A percentile compares a stretch with the other conserved stretches of the same genome.
phyloP scores from a whole-genome alignment of 2,329 filamentous ascomycete species.

The Westerdykella ornata region DNA sequence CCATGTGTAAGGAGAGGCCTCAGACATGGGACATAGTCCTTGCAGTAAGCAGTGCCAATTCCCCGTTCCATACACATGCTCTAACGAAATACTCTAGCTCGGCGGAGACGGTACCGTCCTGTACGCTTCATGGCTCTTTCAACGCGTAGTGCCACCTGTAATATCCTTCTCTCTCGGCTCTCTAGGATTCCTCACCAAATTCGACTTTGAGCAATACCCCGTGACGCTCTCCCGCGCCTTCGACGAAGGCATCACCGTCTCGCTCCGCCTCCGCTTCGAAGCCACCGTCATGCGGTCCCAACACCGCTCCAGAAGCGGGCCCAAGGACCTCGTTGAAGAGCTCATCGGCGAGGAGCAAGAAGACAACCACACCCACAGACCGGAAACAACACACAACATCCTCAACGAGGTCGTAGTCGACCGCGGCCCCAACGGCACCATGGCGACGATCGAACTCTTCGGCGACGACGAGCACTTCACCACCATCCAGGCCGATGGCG shows the following conservation, averaged over 20 bases:
- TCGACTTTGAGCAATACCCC: conserved; percentile 74
- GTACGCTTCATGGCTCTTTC: conserved; percentile 94
- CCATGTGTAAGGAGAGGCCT: conserved; percentile 68
- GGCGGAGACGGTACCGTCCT: conserved; percentile 96
- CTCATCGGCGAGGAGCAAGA: conserved; percentile 79
- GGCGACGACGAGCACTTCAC: conserved; percentile 95
- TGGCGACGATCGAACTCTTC: conserved; percentile 88
- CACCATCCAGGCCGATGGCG: conserved; percentile 83
- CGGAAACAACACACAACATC: conserved; percentile 75
- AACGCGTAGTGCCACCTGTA: conserved; percentile 87
- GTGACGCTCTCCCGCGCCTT: conserved; percentile 66
- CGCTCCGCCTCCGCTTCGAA: conserved; percentile 81
- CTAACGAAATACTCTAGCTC: conserved; percentile 40
- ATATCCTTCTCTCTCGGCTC: conserved; percentile 88
- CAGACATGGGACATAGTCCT: conserved; percentile 92
- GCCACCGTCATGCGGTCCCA: conserved; percentile 84
- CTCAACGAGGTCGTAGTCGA: conserved; percentile 97
- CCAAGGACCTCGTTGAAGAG: conserved; percentile 65
- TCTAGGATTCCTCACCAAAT: conserved; percentile 91
- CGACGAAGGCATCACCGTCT: conserved; percentile 77
- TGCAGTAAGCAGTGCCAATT: conserved; percentile 45
- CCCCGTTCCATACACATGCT: neutral
- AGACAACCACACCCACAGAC: conserved; percentile 75
- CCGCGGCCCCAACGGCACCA: conserved; percentile 85
- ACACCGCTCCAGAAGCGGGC: conserved; percentile 36